Conservation (phyloP, 805 yeast genomes). For the Wickerhamia fluorescens region DNA sequence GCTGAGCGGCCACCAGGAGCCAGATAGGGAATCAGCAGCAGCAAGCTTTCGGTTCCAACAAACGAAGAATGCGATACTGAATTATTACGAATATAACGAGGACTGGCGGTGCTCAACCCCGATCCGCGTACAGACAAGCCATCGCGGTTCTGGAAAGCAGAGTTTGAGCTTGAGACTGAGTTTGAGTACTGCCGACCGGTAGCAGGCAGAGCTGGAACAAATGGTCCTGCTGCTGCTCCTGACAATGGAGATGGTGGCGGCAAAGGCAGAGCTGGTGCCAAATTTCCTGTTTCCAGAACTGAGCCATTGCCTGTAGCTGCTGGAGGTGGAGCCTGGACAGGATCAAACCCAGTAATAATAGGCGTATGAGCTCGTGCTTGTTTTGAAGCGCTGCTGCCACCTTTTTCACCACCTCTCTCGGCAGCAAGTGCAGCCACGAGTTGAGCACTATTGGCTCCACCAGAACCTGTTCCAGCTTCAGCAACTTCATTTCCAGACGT, state of each 20-base stretch:
- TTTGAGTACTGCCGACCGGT: conserved; percentile 9
- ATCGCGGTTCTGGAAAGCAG: conserved; percentile 11
- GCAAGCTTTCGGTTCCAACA: conserved; percentile 35
- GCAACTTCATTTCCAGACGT: too few species aligned
- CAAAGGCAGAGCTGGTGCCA: too few species aligned
- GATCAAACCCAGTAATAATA: too few species aligned
- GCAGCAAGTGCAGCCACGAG: too few species aligned
- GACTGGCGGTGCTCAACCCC: conserved; percentile 18
- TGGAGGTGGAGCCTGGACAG: conserved; percentile 5
- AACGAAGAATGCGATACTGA: conserved; percentile 34
- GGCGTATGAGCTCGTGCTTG: too few species aligned
- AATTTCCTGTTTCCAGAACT: too few species aligned
- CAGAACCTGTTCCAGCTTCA: too few species aligned
- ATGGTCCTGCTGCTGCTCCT: too few species aligned
- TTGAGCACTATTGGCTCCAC: too few species aligned
- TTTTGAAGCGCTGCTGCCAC: too few species aligned
- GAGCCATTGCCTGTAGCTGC: conserved; percentile 1
- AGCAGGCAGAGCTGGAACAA: too few species aligned
- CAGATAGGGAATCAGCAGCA: conserved; percentile 60
- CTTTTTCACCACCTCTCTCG: too few species aligned
- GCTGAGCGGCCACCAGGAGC: conserved; percentile 55
- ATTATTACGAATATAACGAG: conserved; percentile 36
- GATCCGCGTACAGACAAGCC: conserved; percentile 14
- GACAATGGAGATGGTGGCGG: conserved; percentile 2
- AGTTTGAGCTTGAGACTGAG: conserved; percentile 7